Conservation (phyloP, 2,329 filamentous ascomycete genomes). For the Aureobasidium sp. region DNA sequence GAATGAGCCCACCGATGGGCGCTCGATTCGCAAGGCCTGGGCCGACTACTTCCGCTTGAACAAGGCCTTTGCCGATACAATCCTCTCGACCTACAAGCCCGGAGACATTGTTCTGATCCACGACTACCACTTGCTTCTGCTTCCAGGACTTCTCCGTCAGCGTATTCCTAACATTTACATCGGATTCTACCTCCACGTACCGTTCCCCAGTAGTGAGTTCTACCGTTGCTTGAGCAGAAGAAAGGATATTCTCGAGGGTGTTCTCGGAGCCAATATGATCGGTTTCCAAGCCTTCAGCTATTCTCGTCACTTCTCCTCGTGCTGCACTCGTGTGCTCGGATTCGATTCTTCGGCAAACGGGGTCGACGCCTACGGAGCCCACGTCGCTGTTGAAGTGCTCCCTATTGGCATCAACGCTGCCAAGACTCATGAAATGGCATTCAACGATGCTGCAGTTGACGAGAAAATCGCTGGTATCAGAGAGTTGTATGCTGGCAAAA, state of each 20-base stretch:
- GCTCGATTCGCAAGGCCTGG: slow-evolving; percentile 75
- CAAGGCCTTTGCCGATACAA: slow-evolving; percentile 81
- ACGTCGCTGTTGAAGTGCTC: slow-evolving; percentile 86
- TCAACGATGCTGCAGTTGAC: slow-evolving; percentile 59
- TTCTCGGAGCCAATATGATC: slow-evolving; percentile 84
- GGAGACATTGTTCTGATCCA: slow-evolving; percentile 90
- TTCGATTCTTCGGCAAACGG: slow-evolving; percentile 79
- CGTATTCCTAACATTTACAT: slow-evolving; percentile 84
- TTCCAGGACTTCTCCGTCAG: slow-evolving; percentile 82
- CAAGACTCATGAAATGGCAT: slow-evolving; percentile 67
- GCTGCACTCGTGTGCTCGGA: slow-evolving; percentile 83
- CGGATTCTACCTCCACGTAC: slow-evolving; percentile 87
- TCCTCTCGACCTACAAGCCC: slow-evolving; percentile 80
- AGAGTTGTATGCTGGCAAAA: slow-evolving; percentile 76
- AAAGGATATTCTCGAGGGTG: slow-evolving; percentile 83
- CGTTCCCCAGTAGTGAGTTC: slow-evolving; percentile 94
- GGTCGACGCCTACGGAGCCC: slow-evolving; percentile 79
- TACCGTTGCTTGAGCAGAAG: slow-evolving; percentile 78
- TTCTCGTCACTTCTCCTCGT: slow-evolving; percentile 87
- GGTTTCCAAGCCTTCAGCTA: slow-evolving; percentile 96
- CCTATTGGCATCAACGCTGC: slow-evolving; percentile 90
- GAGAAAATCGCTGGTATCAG: slow-evolving; percentile 65
- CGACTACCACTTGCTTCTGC: slow-evolving; percentile 85
- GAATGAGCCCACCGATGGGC: slow-evolving; percentile 79
- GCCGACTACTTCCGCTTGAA: slow-evolving; percentile 91